Evolutionary conservation across 805 yeast species (phyloP).

Genomic region (Hanseniaspora hatyaiensis): DNA sequence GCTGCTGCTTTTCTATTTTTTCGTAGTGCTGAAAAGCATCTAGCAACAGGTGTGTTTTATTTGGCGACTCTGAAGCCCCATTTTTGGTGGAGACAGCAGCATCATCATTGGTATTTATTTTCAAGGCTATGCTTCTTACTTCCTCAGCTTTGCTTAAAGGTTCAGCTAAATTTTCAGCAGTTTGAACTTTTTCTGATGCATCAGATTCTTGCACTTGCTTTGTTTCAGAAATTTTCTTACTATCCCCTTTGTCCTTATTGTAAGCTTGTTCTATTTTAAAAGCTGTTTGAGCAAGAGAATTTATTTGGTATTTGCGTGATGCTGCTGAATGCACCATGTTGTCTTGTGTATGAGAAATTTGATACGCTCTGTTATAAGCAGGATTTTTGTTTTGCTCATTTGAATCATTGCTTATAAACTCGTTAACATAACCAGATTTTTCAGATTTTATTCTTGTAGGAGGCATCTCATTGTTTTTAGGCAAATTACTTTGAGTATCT

Average conservation of each 20-base stretch:
- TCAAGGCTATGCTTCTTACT: neutral
- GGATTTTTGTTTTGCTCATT: neutral
- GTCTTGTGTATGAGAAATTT: constrained; percentile 4
- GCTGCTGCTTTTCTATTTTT: constrained; percentile 8
- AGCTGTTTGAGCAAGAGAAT: constrained; percentile 12
- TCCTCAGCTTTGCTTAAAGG: too few species aligned
- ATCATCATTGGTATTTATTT: neutral
- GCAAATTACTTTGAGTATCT: too few species aligned
- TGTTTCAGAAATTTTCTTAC: too few species aligned
- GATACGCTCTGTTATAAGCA: neutral
- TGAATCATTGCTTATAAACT: neutral
- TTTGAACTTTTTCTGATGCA: neutral
- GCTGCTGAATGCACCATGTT: constrained; percentile 4
- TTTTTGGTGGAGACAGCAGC: neutral
- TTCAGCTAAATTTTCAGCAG: too few species aligned
- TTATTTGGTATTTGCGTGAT: constrained; percentile 12
- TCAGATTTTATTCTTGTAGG: neutral
- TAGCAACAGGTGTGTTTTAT: constrained; percentile 11
- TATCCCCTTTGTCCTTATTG: neutral
- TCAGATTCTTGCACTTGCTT: too few species aligned
- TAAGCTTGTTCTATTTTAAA: constrained; percentile 13
- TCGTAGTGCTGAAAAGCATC: constrained; percentile 16
- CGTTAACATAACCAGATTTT: neutral
- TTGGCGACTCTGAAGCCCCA: constrained; percentile 10
- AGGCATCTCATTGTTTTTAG: too few species aligned